Percentiles rank a stretch among this genome's conserved stretches.
phyloP scores from a whole-genome alignment of 176 grass and related monocot genomes.

The Aegilops tauschii region DNA sequence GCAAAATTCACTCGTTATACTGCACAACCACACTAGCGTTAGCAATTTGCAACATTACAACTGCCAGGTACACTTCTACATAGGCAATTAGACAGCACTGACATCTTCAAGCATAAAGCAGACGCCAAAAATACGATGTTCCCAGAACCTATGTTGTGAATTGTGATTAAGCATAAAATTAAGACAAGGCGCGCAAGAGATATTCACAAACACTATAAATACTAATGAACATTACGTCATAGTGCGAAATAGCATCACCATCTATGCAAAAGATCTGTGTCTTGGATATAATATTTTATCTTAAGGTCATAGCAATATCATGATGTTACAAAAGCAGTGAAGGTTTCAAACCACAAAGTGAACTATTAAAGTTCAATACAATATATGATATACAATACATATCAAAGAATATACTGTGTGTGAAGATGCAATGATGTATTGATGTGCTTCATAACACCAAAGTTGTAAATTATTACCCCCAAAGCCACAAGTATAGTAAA shows the following conservation, averaged over 20 bases:
- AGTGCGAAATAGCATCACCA: not conserved
- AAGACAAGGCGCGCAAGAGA: not conserved
- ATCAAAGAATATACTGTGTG: constrained; percentile 49
- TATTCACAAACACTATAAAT: not conserved
- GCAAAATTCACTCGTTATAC: not conserved
- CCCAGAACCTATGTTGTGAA: not conserved
- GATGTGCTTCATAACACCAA: constrained; percentile 25
- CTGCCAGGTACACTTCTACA: not conserved
- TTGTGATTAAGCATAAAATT: not conserved
- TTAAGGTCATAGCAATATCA: not conserved
- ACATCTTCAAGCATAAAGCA: constrained; percentile 2
- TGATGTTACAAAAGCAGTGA: constrained; percentile 4
- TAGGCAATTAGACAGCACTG: not conserved
- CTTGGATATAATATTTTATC: not conserved
- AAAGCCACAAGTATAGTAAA: constrained; percentile 38
- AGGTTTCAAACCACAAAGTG: not conserved
- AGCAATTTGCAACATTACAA: constrained; percentile 10
- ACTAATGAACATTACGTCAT: not conserved
- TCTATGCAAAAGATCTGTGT: not conserved
- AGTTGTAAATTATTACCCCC: constrained; percentile 35
- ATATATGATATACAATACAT: constrained; percentile 50
- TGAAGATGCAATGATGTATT: constrained; percentile 25
- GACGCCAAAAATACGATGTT: not conserved
- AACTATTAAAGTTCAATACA: constrained; percentile 38
- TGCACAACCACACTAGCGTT: not conserved